Evolutionary conservation across 1,139 yeast species (phyloP), one percentile per base, ranked within the genome.

Genomic region (Suhomyces anneliseae): DNA sequence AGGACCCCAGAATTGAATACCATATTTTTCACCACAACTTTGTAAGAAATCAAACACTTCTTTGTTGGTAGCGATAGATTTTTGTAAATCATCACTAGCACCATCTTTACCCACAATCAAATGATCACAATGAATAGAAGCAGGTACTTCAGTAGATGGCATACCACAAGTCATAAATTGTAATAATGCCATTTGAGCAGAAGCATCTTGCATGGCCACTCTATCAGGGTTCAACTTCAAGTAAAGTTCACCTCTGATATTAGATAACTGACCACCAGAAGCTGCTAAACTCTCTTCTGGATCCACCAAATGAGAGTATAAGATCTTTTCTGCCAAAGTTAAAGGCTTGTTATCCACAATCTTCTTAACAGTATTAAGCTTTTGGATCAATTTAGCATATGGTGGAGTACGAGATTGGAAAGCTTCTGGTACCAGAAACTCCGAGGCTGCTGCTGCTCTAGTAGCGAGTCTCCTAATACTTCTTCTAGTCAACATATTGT

Each of bases 201-300:
- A 87, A 1, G 99, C 99, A 72, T 93, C 99, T 74, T 93, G 99
- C 97, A 92, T 92, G 27, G 99, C 99, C 19, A 93, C 99, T 61
- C 99, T 81, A 66, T 93, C 99, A n/a, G 99, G 99, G 63, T 85
- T 81, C 58, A 93, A 78, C 74, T 93, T 93, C 64, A 93, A 80
- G 66, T 93, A 93, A 50, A 88, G 82, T 51, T 81, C 67, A 44
- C 99, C 99, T 60, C 99, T 81, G 54, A 92, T 80, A 50, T 82
- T 77, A 42, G 74, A 62, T 8, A 81, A 69, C 49, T 74, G 67
- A 26, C 82, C 80, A 36, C 66, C 62, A 45, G 76, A 70, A 8
- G 68, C 57, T 2, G 80, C 74, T 47, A 90, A 74, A 37, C 86
- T 77, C 55, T 89, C 97, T 60, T 87, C 93, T 8, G 97, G 96